phyloP scores from a whole-genome alignment of 1,284 basidiomycete genomes.

The Sporisorium scitamineum region DNA sequence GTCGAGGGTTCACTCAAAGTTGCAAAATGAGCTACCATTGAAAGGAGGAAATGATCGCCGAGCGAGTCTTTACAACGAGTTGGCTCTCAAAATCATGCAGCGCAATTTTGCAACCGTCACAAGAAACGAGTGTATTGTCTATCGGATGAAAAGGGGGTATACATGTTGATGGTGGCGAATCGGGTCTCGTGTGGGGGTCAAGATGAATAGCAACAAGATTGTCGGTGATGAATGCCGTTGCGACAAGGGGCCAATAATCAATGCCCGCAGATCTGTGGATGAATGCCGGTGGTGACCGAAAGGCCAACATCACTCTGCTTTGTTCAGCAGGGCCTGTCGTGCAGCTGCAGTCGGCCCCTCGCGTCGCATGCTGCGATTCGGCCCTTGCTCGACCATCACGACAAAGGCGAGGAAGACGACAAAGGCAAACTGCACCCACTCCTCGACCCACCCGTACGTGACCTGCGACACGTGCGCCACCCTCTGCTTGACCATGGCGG shows the following conservation, averaged over 20 bases:
- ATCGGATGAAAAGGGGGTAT: not conserved
- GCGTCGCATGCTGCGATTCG: conserved; percentile 25
- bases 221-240: no score
- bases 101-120: not conserved
- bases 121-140: not conserved
- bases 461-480: conserved; percentile 47
- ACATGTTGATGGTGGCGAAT: not conserved
- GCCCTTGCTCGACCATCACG: conserved; percentile 53
- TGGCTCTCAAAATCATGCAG: not conserved
- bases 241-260: no score
- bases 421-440: conserved; percentile 59
- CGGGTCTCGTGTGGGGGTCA: no score
- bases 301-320: conserved; percentile 14
- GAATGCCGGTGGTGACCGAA: not conserved
- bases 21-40: not conserved
- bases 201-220: not conserved
- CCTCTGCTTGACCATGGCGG: conserved; percentile 56
- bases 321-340: conserved; percentile 10
- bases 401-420: conserved; percentile 61
- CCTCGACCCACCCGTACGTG: conserved; percentile 55
- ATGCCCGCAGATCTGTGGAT: not conserved
- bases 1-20: not conserved
- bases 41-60: not conserved
- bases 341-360: conserved; percentile 6
- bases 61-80: not conserved